Percentiles rank a stretch among this genome's conserved stretches.
phyloP scores from a whole-genome alignment of 179 eudicot genomes.

The Beta corolliflora region DNA sequence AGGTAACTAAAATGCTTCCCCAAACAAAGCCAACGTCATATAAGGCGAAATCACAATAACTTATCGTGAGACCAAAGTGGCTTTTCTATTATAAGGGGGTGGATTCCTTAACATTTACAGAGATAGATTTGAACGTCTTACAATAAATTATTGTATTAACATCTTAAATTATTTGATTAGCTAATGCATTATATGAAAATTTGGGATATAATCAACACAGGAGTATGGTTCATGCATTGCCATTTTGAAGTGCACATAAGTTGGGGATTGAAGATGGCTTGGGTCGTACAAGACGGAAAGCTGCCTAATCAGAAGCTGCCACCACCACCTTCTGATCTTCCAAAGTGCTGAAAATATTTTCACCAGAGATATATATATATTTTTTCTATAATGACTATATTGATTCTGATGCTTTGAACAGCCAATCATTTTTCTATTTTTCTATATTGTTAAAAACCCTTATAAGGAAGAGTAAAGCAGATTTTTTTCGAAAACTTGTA shows the following conservation, averaged over 20 bases:
- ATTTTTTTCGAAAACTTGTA: neutral
- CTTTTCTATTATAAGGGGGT: too few species aligned
- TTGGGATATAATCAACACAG: neutral
- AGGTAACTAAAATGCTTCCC: too few species aligned
- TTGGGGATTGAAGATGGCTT: constrained; percentile 42
- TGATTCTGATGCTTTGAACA: neutral
- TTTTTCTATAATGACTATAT: neutral
- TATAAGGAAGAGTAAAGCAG: neutral
- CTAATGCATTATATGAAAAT: too few species aligned
- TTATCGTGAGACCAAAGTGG: too few species aligned
- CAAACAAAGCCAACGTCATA: too few species aligned
- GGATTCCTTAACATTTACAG: too few species aligned
- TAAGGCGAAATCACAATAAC: too few species aligned
- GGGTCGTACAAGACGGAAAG: constrained; percentile 31
- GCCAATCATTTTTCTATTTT: neutral
- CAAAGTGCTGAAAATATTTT: constrained; percentile 25
- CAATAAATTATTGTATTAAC: too few species aligned
- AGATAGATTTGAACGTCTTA: too few species aligned
- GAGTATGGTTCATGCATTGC: constrained; percentile 46
- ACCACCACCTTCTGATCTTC: constrained; percentile 39
- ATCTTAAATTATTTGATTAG: too few species aligned
- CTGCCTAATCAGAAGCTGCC: constrained; percentile 37
- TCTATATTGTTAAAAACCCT: neutral
- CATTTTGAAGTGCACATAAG: constrained; percentile 40
- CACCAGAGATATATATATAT: neutral